Percentiles rank a stretch among this genome's conserved stretches.
These are phyloP conservation scores for Geotrichum cucujoidarum DNA, from an alignment of 1,139 yeast species.

Conservation along the genomic window DNA sequence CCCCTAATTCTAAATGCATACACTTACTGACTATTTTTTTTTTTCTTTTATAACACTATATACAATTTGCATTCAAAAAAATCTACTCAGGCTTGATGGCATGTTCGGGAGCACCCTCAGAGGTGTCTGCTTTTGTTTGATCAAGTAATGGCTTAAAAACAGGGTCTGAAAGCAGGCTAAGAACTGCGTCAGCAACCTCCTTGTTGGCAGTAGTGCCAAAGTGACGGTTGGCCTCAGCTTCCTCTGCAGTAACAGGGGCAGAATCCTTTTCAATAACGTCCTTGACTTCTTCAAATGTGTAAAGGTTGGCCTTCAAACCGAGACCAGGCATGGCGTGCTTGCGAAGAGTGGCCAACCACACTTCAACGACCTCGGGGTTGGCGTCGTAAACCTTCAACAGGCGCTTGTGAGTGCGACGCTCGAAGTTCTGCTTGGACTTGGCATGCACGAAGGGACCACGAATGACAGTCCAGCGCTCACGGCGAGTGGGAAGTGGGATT, in stretches of 20 bases:
- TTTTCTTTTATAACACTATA: background rate
- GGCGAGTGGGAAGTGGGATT: slow-evolving; percentile 60
- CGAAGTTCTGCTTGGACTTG: slow-evolving; percentile 89
- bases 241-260: slow-evolving; percentile 15
- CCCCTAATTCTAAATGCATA: too few relatives aligned
- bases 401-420: slow-evolving; percentile 78
- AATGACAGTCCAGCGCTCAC: slow-evolving; percentile 90
- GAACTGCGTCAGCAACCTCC: slow-evolving; percentile 66
- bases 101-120: slow-evolving; percentile 19
- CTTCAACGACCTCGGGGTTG: slow-evolving; percentile 76
- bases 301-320: slow-evolving; percentile 71
- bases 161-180: slow-evolving; percentile 63
- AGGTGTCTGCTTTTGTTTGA: slow-evolving; percentile 20
- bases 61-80: background rate
- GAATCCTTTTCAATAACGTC: slow-evolving; percentile 31
- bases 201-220: slow-evolving; percentile 41
- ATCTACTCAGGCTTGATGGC: slow-evolving; percentile 22
- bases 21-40: too few relatives aligned
- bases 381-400: slow-evolving; percentile 75
- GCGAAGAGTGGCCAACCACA: slow-evolving; percentile 73
- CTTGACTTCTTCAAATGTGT: slow-evolving; percentile 52
- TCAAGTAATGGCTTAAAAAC: slow-evolving; percentile 44
- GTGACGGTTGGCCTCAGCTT: slow-evolving; percentile 4
- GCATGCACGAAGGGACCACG: slow-evolving; percentile 94
- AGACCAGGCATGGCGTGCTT: slow-evolving; percentile 79